Evolutionary conservation across 2,329 filamentous ascomycete species (phyloP), one percentile per base, ranked within the genome.

Genomic region (Aotearoamyces nothofagi): DNA sequence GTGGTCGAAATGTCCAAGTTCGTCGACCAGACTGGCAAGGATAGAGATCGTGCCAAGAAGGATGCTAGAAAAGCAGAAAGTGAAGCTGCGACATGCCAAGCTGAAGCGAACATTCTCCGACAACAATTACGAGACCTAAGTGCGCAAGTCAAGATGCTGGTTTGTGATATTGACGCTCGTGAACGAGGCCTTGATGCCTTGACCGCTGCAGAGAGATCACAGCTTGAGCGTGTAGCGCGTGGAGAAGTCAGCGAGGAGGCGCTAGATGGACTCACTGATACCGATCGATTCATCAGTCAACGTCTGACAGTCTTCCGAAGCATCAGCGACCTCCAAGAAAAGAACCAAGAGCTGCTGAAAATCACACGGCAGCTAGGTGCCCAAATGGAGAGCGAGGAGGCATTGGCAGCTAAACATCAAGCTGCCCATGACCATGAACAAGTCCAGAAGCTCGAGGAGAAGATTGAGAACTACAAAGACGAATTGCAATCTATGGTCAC

Each of bases 241-340:
- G 79, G 83, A 30, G 75, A 90, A 42, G 60, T 87, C 14, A 65
- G 69, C 6, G 78, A 82, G 32, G 70, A 77, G 32, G 65, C 69
- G 1, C 56, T 81, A 5, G 69, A 78, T 17, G 79, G 82, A 39
- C 65, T 86, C 49, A 86, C 79, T 4, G 78, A 84, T 37, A 92
- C 86, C 1, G 82, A 87, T 43, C 76, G 75, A 32, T 78, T 93
- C 51, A 93, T 98, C 43, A 90, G 79, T 15, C 72, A 90, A 45
- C 78, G 86, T 36, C 62, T 96, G n/a, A 79, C 86, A 6, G 72
- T 84, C 1, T 98, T 92, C 68, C 83, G 80, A 44, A 76, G 84
- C 39, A 71, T 94, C 22, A 63, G 70, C 33, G 80, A 92, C 31
- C 61, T 98, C 7, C 84, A 94, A 47, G 68, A 78, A 34, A 84